Evolutionary conservation across 148 eudicot genomes (phyloP).

Genomic region (Camellia sinensis): DNA sequence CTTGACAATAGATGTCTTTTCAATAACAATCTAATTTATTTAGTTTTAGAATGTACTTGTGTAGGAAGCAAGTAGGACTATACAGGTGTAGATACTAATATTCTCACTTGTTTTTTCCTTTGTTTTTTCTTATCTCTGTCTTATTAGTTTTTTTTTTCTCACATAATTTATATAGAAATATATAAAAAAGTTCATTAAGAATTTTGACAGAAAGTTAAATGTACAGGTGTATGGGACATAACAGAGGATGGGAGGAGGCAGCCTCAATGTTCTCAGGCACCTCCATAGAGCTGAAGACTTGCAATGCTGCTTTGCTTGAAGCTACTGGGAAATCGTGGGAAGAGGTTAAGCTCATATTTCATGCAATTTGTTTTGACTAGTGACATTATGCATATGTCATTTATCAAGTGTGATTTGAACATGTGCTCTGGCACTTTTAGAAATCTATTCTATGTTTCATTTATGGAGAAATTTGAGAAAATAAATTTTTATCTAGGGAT

Average conservation of each 20-base stretch:
- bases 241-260: slow-evolving; percentile 97
- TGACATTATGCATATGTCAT: neutral
- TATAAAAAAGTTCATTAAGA: neutral
- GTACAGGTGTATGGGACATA: slow-evolving; percentile 92
- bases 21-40: neutral
- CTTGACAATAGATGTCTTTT: neutral
- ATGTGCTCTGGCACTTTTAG: neutral
- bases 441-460: neutral
- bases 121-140: neutral
- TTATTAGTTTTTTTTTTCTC: neutral
- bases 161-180: neutral
- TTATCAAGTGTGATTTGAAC: neutral
- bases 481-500: neutral
- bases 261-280: slow-evolving; percentile 79
- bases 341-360: slow-evolving; percentile 53
- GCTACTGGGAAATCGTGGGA: slow-evolving; percentile 86
- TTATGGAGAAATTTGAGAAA: neutral
- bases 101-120: neutral
- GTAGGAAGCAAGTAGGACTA: neutral
- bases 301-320: slow-evolving; percentile 94
- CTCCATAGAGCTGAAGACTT: slow-evolving; percentile 69
- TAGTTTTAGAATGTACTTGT: slow-evolving; percentile 11
- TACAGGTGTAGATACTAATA: neutral
- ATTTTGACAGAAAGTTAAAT: neutral
- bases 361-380: neutral